Evolutionary conservation across 2,329 filamentous ascomycete genomes (phyloP), one percentile per base, ranked within the genome.

Genomic region (Ophiosphaerella korrae): DNA sequence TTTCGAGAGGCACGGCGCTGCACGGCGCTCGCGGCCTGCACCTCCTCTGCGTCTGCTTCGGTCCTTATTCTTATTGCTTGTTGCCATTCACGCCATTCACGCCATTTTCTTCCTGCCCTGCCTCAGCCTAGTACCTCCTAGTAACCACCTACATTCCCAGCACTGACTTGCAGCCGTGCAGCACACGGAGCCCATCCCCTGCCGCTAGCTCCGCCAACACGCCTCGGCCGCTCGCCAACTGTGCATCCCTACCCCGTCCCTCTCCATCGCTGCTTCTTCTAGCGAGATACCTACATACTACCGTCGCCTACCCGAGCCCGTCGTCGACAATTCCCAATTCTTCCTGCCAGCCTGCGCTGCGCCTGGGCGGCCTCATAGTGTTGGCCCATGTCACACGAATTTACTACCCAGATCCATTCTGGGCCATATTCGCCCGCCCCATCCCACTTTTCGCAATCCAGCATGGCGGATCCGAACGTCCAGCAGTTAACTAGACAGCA

Each of bases 331-430:
- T 29, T 29, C 26, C 26, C 26, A 29, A 29, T 29, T 29, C 7
- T 29, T 29, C 26, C 43, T 41, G 47, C 50, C 52, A 52, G 48
- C 53, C 50, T 56, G 58, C 57, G 56, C 62, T 57, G 64, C 62
- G 63, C 59, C 58, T 42, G 35, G 50, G 48, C 45, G 56, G 63
- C 56, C 55, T 51, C 58, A 58, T 60, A 63, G 58, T 63, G 62
- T 62, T 62, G 55, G 66, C 55, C 61, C 61, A 68, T 68, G 67
- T 71, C 67, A 50, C 66, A 66, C 65, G 65, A 70, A 51, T 64
- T 64, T 61, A 55, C 65, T 52, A 52, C 57, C 48, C 60, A 61
- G 31, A 44, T 50, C 57, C 51, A 51, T 52, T 50, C 63, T 45
- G 58, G 63, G 59, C 63, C 67, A 45, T 70, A 68, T 57, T 66